Evolutionary conservation across 768 basidiomycete genomes (phyloP), one percentile per base, ranked within the genome.

Genomic region (Rhizopogon vesiculosus): DNA sequence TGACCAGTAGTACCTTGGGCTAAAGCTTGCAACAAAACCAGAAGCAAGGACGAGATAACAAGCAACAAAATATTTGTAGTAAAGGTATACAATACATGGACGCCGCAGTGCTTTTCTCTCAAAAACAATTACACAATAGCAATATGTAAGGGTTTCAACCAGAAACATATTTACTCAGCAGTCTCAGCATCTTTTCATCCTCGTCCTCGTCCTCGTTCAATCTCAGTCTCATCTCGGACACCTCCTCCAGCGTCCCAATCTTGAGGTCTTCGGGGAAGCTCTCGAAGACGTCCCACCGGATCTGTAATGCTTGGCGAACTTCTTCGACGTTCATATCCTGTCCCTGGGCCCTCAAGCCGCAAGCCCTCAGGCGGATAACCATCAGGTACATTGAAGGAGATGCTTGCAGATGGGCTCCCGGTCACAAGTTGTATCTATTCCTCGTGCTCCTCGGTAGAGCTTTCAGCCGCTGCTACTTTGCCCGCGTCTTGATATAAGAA

Each of bases 381-480:
- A 39, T 93, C 90, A 3, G 97, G 97, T 9, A 98, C 86, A 69
- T 96, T 94, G 81, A 98, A 98, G 1, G 80, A 72, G 71, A 98
- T 96, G 35, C 74, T 76, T 54, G 81, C 78, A 42, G 76, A 73
- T 2, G 91, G 84, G 62, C 93, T 91, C 65, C 96, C 90, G 1
- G 94, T 84, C 5, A 98, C 90, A 35, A 98, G 88, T 67, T 98
- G 97, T 68, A 99, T 98, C 66, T 93, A 89, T 68, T 98, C 94
- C 48, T 62, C 70, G 42, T 59, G 64, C 19, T 50, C 33, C 16
- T 48, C 19, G 39, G 80, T 71, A 22, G 82, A 80, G 0, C 68
- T 66, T 4, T 71, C 65, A 1, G 69, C 71, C n/a, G 72, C 71
- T 12, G 70, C 74, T 56, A 78, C 78, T 59, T 93, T 31, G 90